Base-by-base conservation (phyloP, 495 filamentous ascomycete species). In the Pyrenula aspistea region DNA sequence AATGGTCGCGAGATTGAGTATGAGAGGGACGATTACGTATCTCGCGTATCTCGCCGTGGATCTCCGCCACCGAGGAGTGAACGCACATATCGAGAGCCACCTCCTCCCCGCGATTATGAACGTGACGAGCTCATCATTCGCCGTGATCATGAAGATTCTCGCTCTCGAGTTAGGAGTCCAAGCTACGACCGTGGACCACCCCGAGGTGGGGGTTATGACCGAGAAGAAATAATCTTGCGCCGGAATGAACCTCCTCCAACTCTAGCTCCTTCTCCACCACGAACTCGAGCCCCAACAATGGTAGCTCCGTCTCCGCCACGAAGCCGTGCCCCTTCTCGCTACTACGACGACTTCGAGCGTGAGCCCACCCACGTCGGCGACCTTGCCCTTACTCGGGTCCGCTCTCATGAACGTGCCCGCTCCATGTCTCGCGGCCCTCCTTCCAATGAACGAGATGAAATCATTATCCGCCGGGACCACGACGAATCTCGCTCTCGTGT, bases 121-220 rank as follows among this genome's bases (percentile, higher is more conserved):
- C 59, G 61, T 49, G 63, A 67, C 12, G 68, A 71, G 49, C 53
- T 66, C 25, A 63, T 68, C 4, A 57, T 67, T 51, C 70, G 65
- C 22, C 67, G 59, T 2, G 63, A 59, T 11, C 59, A 64, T 20
- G 60, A 55, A 48, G 51, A 54, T 10, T 55, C 58, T n/a, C 59
- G 63, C 53, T 20, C 15, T 49, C 57, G 2, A 24, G 12, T 4
- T 23, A 31, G 2, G n/a, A 25, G 47, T 11, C 55, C 63, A n/a
- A 42, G 31, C 31, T 42, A 42, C 15, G 31, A 42, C 15, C 31
- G 31, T 15, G 31, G 31, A 8, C 65, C 59, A 48, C 58, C 61
- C 25, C 52, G 62, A 25, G 31, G 31, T 42, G 31, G 31, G 31
- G 63, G 63, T 15, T 22, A 62, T 50, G 66, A 67, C 48, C 62